Conservation (phyloP, 2,329 filamentous ascomycete genomes). For the Ceratocystis destructans region DNA sequence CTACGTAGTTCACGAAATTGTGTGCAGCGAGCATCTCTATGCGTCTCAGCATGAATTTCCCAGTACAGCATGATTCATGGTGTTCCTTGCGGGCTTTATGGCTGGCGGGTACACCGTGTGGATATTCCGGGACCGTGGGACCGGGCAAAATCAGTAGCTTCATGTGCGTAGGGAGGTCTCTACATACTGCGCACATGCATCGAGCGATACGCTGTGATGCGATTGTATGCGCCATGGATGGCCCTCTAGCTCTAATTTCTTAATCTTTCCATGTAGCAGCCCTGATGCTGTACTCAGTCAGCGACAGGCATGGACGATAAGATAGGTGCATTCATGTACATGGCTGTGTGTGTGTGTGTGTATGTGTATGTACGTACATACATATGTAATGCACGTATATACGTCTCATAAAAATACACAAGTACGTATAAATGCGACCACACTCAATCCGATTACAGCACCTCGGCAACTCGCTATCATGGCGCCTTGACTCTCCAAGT, state of each 20-base stretch:
- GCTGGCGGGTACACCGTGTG: background rate
- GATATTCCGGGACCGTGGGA: conserved; percentile 2
- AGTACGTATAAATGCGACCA: background rate
- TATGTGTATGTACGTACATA: background rate
- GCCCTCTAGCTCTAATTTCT: background rate
- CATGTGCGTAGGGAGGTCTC: background rate
- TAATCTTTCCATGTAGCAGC: background rate
- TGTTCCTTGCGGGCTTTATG: background rate
- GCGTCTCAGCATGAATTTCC: background rate
- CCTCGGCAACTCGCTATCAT: background rate
- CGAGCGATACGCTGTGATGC: background rate
- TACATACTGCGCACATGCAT: background rate
- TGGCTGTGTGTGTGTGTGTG: background rate
- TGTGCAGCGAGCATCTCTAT: background rate
- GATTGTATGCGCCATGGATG: background rate
- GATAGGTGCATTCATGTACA: background rate
- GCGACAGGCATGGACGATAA: background rate
- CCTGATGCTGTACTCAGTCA: background rate
- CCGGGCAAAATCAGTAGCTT: background rate
- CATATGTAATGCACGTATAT: background rate
- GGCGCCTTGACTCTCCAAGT: background rate
- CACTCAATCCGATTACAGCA: background rate
- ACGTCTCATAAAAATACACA: background rate
- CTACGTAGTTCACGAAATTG: background rate
- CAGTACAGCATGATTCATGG: background rate